Conservation (phyloP, 176 grass and related monocot species). For the Carex scoparia region DNA sequence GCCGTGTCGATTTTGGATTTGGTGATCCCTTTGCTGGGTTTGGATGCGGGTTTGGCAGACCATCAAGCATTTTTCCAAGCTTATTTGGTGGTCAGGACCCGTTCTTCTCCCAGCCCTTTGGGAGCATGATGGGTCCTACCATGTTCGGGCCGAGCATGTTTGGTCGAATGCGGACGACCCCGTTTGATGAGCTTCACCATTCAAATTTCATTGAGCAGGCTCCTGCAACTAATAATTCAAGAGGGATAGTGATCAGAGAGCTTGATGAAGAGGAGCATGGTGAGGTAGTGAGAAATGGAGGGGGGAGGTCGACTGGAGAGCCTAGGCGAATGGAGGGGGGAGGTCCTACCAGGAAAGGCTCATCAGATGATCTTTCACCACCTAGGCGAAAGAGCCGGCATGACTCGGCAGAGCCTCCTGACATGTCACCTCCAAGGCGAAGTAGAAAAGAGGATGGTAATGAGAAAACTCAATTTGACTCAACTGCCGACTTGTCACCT, state of each 20-base stretch:
- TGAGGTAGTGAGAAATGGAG: constrained; percentile 1
- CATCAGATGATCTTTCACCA: constrained; percentile 29
- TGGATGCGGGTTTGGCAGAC: constrained; percentile 36
- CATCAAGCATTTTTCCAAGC: constrained; percentile 45
- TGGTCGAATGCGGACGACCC: neutral
- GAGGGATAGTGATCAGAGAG: constrained; percentile 58
- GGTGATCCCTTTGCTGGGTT: constrained; percentile 69
- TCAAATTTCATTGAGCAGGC: constrained; percentile 24
- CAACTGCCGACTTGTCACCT: constrained; percentile 33
- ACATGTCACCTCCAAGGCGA: constrained; percentile 26
- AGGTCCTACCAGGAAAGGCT: neutral
- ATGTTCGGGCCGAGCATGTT: constrained; percentile 30
- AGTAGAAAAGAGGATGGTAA: constrained; percentile 20
- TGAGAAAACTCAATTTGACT: neutral
- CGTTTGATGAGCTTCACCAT: neutral
- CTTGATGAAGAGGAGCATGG: constrained; percentile 40
- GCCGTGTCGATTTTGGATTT: constrained; percentile 35
- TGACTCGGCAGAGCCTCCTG: constrained; percentile 32
- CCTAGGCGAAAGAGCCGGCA: constrained; percentile 37
- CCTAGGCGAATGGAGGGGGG: too few species aligned
- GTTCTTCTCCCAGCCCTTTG: constrained; percentile 82
- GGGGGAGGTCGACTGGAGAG: constrained; percentile 13
- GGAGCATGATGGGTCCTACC: constrained; percentile 45
- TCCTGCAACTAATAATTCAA: constrained; percentile 19
- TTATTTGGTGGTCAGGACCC: constrained; percentile 77